Conservation (phyloP, 495 filamentous ascomycete species). For the Penicillium cataractarum region DNA sequence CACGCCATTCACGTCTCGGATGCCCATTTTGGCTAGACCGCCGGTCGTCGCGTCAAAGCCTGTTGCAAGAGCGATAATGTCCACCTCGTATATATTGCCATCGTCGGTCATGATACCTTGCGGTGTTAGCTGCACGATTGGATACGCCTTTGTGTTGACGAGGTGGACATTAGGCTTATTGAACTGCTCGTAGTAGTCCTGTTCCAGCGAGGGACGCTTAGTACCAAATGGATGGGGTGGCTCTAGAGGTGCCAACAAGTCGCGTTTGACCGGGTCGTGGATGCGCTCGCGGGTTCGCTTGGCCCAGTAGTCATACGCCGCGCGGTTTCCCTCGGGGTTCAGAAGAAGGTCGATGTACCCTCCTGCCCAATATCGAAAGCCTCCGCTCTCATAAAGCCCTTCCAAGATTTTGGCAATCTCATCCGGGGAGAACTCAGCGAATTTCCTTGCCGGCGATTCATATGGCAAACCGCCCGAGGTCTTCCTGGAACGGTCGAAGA, state of each 20-base stretch:
- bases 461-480: constrained; percentile 17
- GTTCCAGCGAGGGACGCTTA: constrained; percentile 59
- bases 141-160: constrained; percentile 52
- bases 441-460: constrained; percentile 24
- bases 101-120: constrained; percentile 49
- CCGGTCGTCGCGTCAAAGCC: constrained; percentile 58
- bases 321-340: constrained; percentile 50
- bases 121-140: constrained; percentile 47
- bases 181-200: constrained; percentile 61
- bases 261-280: constrained; percentile 46
- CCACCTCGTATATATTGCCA: constrained; percentile 47
- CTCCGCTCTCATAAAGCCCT: constrained; percentile 50
- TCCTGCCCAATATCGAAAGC: constrained; percentile 55
- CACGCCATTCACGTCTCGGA: constrained; percentile 43
- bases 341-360: constrained; percentile 55
- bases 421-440: constrained; percentile 51
- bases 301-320: constrained; percentile 60
- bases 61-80: constrained; percentile 57
- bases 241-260: constrained; percentile 57
- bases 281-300: constrained; percentile 55
- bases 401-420: constrained; percentile 53
- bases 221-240: constrained; percentile 56
- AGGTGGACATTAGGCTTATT: constrained; percentile 58
- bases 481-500: constrained; percentile 11
- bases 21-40: constrained; percentile 50